A percentile compares a stretch with the other conserved stretches of the same genome.
Evolutionary conservation across 1,284 basidiomycete species (phyloP).

Genomic region (Stygiomarasmius scandens): DNA sequence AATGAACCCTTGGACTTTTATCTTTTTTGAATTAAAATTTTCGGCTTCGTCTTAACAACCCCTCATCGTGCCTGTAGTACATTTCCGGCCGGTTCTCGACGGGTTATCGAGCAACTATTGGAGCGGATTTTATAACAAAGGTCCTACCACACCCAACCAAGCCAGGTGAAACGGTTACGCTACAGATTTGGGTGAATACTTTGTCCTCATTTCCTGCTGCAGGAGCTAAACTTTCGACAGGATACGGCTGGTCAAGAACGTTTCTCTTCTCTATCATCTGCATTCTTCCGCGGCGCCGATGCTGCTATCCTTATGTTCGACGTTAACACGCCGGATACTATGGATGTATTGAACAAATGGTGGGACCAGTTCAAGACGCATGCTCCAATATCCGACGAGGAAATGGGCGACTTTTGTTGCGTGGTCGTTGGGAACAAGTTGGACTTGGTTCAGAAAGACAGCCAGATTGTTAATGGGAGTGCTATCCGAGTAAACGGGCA

Average conservation of each 20-base stretch:
- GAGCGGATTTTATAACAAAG: slow-evolving; percentile 81
- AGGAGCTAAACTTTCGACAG: slow-evolving; percentile 31
- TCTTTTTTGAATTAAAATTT: not conserved
- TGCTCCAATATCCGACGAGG: slow-evolving; percentile 67
- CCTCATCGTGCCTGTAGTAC: slow-evolving; percentile 60
- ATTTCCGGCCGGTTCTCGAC: slow-evolving; percentile 74
- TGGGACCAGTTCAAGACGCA: slow-evolving; percentile 72
- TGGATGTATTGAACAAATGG: slow-evolving; percentile 68
- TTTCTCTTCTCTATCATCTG: slow-evolving; percentile 76
- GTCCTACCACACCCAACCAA: slow-evolving; percentile 61
- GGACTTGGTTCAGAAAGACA: slow-evolving; percentile 45
- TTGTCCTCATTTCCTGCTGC: slow-evolving; percentile 5
- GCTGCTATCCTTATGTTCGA: slow-evolving; percentile 83
- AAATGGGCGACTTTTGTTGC: slow-evolving; percentile 66
- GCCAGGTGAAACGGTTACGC: slow-evolving; percentile 54
- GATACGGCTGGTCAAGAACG: slow-evolving; percentile 84
- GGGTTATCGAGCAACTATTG: slow-evolving; percentile 81
- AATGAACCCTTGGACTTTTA: too few relatives aligned
- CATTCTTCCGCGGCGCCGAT: slow-evolving; percentile 83
- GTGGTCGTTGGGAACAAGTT: slow-evolving; percentile 82
- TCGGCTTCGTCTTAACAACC: not conserved
- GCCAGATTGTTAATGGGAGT: slow-evolving; percentile 11
- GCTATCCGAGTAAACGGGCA: not conserved
- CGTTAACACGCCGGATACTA: slow-evolving; percentile 63
- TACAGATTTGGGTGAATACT: slow-evolving; percentile 78